Evolutionary conservation across 78 protist species (phyloP).

Genomic region (Paulinella micropora): DNA sequence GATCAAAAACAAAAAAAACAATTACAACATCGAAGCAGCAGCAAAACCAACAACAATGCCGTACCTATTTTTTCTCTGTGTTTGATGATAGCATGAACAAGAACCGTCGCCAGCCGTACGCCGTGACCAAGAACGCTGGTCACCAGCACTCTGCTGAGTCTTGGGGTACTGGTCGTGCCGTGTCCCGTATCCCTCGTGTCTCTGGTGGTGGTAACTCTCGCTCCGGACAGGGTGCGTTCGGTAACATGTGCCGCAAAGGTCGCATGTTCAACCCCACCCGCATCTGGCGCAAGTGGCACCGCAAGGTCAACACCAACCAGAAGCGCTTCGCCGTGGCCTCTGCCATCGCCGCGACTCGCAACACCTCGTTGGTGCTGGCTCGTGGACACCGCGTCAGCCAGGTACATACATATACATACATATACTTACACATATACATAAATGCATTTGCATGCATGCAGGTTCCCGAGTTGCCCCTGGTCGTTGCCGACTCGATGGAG

Average conservation of each 20-base stretch:
- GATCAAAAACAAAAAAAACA: no score
- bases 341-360: slow-evolving; percentile 97
- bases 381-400: slow-evolving; percentile 94
- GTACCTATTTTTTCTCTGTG: no score
- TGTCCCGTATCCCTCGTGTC: slow-evolving; percentile 99
- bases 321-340: slow-evolving; percentile 83
- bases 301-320: slow-evolving; percentile 81
- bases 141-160: slow-evolving; percentile 90
- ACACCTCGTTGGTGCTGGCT: slow-evolving; percentile 90
- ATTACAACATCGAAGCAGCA: no score
- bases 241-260: slow-evolving; percentile 72
- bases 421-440: no score
- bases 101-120: slow-evolving; percentile 91
- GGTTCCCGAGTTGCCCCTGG: slow-evolving; percentile 90
- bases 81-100: slow-evolving; percentile 65
- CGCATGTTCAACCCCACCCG: slow-evolving; percentile 98
- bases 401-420: no score
- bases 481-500: slow-evolving; percentile 63
- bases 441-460: no score
- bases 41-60: no score
- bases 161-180: slow-evolving; percentile 99
- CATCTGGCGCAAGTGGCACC: slow-evolving; percentile 91
- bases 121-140: slow-evolving; percentile 77
- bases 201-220: slow-evolving; percentile 95
- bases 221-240: slow-evolving; percentile 98